Evolutionary conservation across 805 yeast genomes (phyloP), one percentile per base, ranked within the genome.

Genomic region (Yarrowia sp.): DNA sequence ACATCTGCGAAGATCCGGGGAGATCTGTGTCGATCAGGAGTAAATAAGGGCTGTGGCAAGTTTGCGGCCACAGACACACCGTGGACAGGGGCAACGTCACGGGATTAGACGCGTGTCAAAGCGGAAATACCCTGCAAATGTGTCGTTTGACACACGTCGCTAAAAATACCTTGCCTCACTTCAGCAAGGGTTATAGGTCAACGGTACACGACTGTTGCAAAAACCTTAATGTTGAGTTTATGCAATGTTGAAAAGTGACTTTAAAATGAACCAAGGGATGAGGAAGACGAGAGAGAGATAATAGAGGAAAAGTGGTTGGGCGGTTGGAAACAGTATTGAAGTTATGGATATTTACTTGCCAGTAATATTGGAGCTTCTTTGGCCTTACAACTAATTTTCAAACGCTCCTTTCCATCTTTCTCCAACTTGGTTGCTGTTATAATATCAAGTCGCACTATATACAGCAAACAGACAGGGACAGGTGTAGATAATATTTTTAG

Each of bases 21-120:
- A 17, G n/a, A 36, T 52, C 43, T 20, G 43, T 52, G 58, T 38
- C 56, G 56, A 50, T 50, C 56, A 50, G 56, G 56, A 50, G 56
- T n/a, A 49, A 49, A 49, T 19, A 46, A 33, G 14, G 14, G 34
- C 38, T 36, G n/a, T 6, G 49, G n/a, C 33, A 19, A 15, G 33
- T 43, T 8, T 43, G 24, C 17, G 8, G n/a, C 10, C 44, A 42
- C 44, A 9, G 17, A 17, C 17, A n/a, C 46, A 7, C 8, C 30
- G n/a, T n/a, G 30, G 30, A 2, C 30, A 24, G 30, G 30, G 30
- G 7, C 7, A 24, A 24, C 3, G 30, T 24, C 30, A 24, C 30
- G 30, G 6, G 30, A 24, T 24, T 24, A 5, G 30, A 24, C 30
- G 30, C 30, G 30, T 24, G 30, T 24, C 30, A 24, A 24, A 24